Evolutionary conservation across 2,329 filamentous ascomycete genomes (phyloP).

Genomic region (Phialemonium atrogriseum): DNA sequence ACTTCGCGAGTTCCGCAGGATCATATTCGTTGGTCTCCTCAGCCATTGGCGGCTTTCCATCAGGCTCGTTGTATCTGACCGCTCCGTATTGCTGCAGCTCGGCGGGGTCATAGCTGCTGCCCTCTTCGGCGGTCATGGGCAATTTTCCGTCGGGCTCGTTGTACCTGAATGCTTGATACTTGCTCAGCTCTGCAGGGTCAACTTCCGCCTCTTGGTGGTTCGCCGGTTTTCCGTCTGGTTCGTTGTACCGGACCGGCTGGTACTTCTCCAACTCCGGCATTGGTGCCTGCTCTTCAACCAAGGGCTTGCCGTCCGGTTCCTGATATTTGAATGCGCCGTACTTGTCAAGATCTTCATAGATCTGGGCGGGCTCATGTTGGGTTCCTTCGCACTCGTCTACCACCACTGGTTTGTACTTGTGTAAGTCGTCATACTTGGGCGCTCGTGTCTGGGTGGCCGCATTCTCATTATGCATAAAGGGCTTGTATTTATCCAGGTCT

Average conservation of each 20-base stretch:
- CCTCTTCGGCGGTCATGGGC: slow-evolving; percentile 1
- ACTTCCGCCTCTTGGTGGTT: too few species aligned
- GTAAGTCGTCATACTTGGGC: slow-evolving; percentile 21
- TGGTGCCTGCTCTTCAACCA: slow-evolving; percentile 12
- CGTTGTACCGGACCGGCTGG: slow-evolving; percentile 20
- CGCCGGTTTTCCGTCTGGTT: slow-evolving; percentile 12
- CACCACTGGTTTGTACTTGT: slow-evolving; percentile 23
- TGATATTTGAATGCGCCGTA: slow-evolving; percentile 19
- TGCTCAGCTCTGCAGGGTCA: slow-evolving; percentile 9
- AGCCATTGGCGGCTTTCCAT: slow-evolving; percentile 9
- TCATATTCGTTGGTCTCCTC: slow-evolving; percentile 10
- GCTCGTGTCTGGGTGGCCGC: background rate
- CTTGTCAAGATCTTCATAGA: slow-evolving; percentile 15
- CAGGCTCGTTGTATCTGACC: slow-evolving; percentile 14
- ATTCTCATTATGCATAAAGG: too few species aligned
- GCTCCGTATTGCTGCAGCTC: slow-evolving; percentile 14
- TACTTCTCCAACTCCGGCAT: slow-evolving; percentile 19
- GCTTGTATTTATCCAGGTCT: slow-evolving; percentile 25
- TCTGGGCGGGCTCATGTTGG: slow-evolving; percentile 1
- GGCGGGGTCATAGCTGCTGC: slow-evolving; percentile 7
- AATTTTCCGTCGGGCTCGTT: slow-evolving; percentile 13
- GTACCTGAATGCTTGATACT: slow-evolving; percentile 25
- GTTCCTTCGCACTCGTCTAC: slow-evolving; percentile 10
- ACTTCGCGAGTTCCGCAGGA: slow-evolving; percentile 32
- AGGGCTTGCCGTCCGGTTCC: slow-evolving; percentile 22